Evolutionary conservation across 1,139 yeast genomes (phyloP), one percentile per base, ranked within the genome.

Genomic region (Ogataea hybrid): DNA sequence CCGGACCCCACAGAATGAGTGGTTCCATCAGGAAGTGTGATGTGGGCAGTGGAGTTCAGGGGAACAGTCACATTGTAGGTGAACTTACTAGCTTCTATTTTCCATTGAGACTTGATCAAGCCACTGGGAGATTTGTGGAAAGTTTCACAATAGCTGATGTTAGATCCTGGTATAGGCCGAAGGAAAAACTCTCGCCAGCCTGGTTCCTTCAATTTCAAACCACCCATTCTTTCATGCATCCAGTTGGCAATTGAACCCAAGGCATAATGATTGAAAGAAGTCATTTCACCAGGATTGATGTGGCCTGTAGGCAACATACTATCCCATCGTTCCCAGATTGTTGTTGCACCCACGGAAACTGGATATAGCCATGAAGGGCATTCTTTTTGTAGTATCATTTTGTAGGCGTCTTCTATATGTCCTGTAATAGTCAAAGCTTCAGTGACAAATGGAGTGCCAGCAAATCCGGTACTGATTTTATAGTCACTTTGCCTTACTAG

Each of bases 211-310:
- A 42, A 23, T 5, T 33, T 29, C 8, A 54, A 20, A 6, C 58
- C 58, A 25, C 55, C 58, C 12, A 54, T 39, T 4, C 47, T 28
- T 5, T 42, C 43, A 37, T 51, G 48, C 41, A 54, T 30, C 55
- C 55, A 54, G 17, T 42, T 42, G 11, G 53, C 57, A 27, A 54
- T 51, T 2, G 58, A 49, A 11, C 59, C 59, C 17, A 56, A 47
- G 6, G 59, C 59, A 41, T 56, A 56, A 30, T 55, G 59, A 33
- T 55, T 55, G 53, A 55, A 55, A 6, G 59, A 56, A 2, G 59
- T 55, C 59, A 55, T 55, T 14, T 46, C 53, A 5, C 59, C 59
- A 3, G 59, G 56, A 35, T 55, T 55, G 39, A 56, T 52, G 18
- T 39, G 33, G 15, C 59, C 59, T 38, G 54, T 46, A 2, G 56